Evolutionary conservation across 2,329 filamentous ascomycete genomes (phyloP), one percentile per base, ranked within the genome.

Genomic region (Trichoderma cornu-damae): DNA sequence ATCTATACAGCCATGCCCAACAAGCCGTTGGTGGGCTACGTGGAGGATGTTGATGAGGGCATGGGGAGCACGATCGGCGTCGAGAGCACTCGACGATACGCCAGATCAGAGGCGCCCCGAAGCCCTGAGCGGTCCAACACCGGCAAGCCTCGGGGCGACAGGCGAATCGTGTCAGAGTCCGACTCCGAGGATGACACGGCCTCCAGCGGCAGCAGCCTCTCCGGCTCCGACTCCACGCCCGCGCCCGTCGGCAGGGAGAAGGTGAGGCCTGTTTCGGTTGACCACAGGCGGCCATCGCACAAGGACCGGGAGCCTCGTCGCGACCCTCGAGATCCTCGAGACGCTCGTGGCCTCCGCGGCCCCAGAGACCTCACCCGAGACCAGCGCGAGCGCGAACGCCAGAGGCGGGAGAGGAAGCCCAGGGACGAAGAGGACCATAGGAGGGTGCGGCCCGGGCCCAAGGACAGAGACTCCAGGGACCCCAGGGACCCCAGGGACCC

Each of bases 31-130:
- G 49, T 76, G 55, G 74, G 75, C 58, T 76, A 75, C 66, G 72
- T 80, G 58, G 75, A 82, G 67, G 80, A 82, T 34, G 77, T 71
- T 46, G 77, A 81, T 64, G 78, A 82, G 63, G 79, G 81, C 50
- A 70, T 72, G 11, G 77, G 73, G 38, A 76, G 75, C 54, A 68
- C 72, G 34, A 67, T 74, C 38, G 69, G 70, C 61, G 74, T 73
- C 43, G 67, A 66, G 60, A 69, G 70, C 59, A 74, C 71, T 43
- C 70, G 72, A 28, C 67, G 66, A 48, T 82, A 81, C 68, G 79
- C 80, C 61, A 70, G 70, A 32, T 79, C 78, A 28, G 69, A 74
- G 52, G 75, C 72, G n/a, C 69, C 73, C 28, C 57, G 59, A 34
- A 76, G 74, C 61, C 75, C 77, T 8, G 75, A 81, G 64, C 74